Evolutionary conservation across 2,329 filamentous ascomycete species (phyloP), one percentile per base, ranked within the genome.

Genomic region (Sporothrix phasma): DNA sequence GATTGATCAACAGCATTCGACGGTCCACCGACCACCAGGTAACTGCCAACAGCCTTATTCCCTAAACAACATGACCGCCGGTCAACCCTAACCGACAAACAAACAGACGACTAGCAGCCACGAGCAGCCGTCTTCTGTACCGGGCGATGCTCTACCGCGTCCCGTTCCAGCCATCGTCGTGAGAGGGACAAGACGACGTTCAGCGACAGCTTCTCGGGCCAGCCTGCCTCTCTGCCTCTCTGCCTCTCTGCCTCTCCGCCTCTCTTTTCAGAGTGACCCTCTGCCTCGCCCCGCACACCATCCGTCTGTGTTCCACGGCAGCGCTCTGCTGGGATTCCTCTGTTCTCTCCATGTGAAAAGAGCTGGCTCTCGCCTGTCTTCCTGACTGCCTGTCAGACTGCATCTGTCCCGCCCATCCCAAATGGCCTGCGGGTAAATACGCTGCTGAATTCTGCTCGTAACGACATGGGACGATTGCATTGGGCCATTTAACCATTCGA

Each of bases 131-230:
- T 41, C 45, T 34, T n/a, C 37, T 34, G 29, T 26, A 34, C 11
- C 63, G 37, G 56, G 63, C 46, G 19, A 64, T 64, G 63, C 37
- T 29, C 39, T 47, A 49, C 58, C 63, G 63, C 58, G n/a, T 61
- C 63, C 46, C 29, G 47, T 41, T 56, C 63, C 49, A 61, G 43
- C 58, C 63, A 39, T 62, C 59, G 58, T 41, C 34, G 51, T 56
- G 51, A 39, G 47, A 56, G 37, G n/a, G n/a, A 15, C 51, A 39
- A 56, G 19, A 22, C 39, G 54, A 45, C 37, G 13, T 59, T 31
- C 51, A 56, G 51, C 51, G 31, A 24, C 24, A 39, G 51, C 51
- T 56, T 56, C 34, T 34, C 31, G 58, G 31, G 53, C 29, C 53
- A 24, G 54, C 13, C 22, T 45, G 39, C 13, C 39, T 22, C n/a